Conservation (phyloP, 2,329 filamentous ascomycete species). For the Diaporthe australafricana region DNA sequence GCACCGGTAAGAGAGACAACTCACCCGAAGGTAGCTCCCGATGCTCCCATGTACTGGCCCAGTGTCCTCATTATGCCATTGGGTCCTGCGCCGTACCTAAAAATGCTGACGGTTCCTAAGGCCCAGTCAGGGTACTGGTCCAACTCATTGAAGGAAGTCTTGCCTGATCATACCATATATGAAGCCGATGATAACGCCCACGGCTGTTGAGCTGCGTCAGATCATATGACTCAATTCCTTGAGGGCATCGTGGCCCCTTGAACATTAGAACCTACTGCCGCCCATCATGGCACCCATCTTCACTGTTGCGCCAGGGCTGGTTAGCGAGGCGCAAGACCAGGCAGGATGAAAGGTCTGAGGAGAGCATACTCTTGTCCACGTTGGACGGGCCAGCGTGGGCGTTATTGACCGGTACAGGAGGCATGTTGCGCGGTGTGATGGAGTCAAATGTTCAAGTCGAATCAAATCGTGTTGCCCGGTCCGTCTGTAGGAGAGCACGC, state of each 20-base stretch:
- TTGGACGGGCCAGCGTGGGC: slow-evolving; percentile 58
- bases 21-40: slow-evolving; percentile 95
- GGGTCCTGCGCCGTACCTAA: slow-evolving; percentile 91
- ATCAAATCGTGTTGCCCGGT: not conserved
- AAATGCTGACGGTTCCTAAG: slow-evolving; percentile 91
- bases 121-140: not conserved
- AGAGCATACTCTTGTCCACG: slow-evolving; percentile 64
- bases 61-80: slow-evolving; percentile 95
- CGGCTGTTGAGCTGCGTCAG: slow-evolving; percentile 67
- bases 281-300: slow-evolving; percentile 99
- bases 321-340: slow-evolving; percentile 1
- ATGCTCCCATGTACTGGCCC: slow-evolving; percentile 96
- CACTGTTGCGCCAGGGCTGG: slow-evolving; percentile 65
- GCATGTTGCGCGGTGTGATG: slow-evolving; percentile 44
- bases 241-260: not conserved
- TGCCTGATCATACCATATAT: slow-evolving; percentile 80
- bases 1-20: slow-evolving; percentile 41
- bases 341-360: not conserved
- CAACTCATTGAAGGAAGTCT: slow-evolving; percentile 22
- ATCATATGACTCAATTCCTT: not conserved
- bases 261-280: slow-evolving; percentile 76
- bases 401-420: slow-evolving; percentile 46
- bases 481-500: not conserved
- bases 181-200: slow-evolving; percentile 96
- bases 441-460: not conserved